phyloP scores from a whole-genome alignment of 2,329 filamentous ascomycete genomes.

The Trichoderma koningiopsis region DNA sequence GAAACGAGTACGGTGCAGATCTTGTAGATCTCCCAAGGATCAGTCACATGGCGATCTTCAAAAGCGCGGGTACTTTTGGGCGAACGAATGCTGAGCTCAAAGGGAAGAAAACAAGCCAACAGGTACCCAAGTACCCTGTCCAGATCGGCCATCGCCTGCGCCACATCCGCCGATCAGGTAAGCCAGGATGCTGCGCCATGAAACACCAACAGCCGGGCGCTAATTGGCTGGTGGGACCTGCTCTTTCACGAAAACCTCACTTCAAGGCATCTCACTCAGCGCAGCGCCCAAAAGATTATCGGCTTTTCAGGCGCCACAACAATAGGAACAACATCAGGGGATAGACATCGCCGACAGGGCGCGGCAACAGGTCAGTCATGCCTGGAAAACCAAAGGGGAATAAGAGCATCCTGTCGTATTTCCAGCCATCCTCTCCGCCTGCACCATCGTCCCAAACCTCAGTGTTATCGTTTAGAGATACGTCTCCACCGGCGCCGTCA shows the following conservation, averaged over 20 bases:
- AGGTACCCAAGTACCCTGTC: not conserved
- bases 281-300: not conserved
- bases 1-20: not conserved
- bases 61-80: not conserved
- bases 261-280: conserved; percentile 8
- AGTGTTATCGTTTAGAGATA: conserved; percentile 28
- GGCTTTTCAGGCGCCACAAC: not conserved
- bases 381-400: conserved; percentile 31
- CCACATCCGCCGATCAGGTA: conserved; percentile 20
- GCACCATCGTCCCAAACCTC: conserved; percentile 18
- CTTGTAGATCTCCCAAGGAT: not conserved
- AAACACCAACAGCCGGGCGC: not conserved
- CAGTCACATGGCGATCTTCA: not conserved
- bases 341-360: not conserved
- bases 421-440: conserved; percentile 35
- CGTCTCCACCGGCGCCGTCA: conserved; percentile 32
- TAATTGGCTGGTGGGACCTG: conserved; percentile 1
- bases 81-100: not conserved
- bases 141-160: conserved; percentile 14
- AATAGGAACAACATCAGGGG: not conserved
- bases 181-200: conserved; percentile 19
- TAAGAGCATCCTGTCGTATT: conserved; percentile 44
- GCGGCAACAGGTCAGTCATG: conserved; percentile 6
- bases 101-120: not conserved
- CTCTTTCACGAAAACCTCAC: conserved; percentile 5